Evolutionary conservation across 2,329 filamentous ascomycete genomes (phyloP).

Genomic region (Trichoderma pleuroti): DNA sequence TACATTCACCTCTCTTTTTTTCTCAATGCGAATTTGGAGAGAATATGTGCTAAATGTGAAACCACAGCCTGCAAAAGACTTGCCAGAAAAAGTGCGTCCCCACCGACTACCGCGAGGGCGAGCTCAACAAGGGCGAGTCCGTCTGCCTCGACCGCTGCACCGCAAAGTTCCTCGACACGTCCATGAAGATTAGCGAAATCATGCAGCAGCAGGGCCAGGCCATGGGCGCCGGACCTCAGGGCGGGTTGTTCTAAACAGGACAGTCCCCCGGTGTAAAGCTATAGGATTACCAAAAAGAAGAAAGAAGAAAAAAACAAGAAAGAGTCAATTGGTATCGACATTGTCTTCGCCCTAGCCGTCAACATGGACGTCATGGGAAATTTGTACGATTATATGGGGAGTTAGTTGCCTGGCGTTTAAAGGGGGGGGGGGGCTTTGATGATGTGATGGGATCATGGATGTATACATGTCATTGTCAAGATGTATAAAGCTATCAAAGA

Average conservation of each 20-base stretch:
- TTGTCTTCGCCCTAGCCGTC: neutral
- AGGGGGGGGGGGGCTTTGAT: neutral
- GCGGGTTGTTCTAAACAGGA: slow-evolving; percentile 30
- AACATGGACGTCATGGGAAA: neutral
- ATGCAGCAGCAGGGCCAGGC: slow-evolving; percentile 83
- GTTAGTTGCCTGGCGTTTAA: neutral
- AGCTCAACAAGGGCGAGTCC: slow-evolving; percentile 98
- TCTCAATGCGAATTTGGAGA: neutral
- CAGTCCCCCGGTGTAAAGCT: neutral
- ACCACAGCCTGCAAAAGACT: slow-evolving; percentile 72
- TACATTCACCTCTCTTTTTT: slow-evolving; percentile 40
- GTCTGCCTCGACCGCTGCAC: slow-evolving; percentile 98
- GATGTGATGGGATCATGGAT: slow-evolving; percentile 15
- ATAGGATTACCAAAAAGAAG: neutral
- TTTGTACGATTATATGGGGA: slow-evolving; percentile 17
- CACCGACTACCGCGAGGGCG: slow-evolving; percentile 85
- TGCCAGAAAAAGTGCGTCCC: slow-evolving; percentile 95
- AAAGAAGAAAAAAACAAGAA: neutral
- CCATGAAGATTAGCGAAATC: slow-evolving; percentile 95
- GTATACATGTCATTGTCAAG: slow-evolving; percentile 17
- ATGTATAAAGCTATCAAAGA: slow-evolving; percentile 27
- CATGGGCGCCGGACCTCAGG: slow-evolving; percentile 51
- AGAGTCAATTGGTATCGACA: neutral
- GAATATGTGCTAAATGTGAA: neutral
- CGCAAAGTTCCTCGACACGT: slow-evolving; percentile 97